Evolutionary conservation across 2,329 filamentous ascomycete genomes (phyloP), one percentile per base, ranked within the genome.

Genomic region (Colletotrichum eremochloae): DNA sequence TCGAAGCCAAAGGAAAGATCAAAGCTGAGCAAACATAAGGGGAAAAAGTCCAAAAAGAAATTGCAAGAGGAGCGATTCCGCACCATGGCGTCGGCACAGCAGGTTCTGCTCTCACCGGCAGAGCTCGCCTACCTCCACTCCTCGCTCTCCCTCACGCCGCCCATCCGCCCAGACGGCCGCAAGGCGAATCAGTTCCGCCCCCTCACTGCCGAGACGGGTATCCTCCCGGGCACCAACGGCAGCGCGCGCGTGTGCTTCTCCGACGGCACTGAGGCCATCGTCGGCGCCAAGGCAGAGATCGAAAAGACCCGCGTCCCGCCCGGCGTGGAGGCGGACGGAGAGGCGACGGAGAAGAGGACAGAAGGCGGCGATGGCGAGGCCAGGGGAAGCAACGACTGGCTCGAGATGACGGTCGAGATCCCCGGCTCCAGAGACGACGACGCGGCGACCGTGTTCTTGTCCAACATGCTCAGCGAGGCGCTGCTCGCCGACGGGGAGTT

Each of bases 41-140:
- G n/a, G 46, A 9, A 24, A 48, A 48, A 12, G 9, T 24, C 1
- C 46, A 24, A 4, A 18, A 20, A 29, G 15, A 46, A 48, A 60
- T 2, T 3, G 1, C 40, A 29, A 29, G 20, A 60, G 31, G n/a
- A 38, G 63, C 38, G 50, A 18, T 52, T 29, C 11, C 36, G 29
- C 29, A 55, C 36, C 33, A 73, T 73, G 71, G 67, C 71, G 48
- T 71, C 71, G 42, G 86, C 83, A 78, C 90, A 91, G 78, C 89
- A 90, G 83, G 89, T 91, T 78, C 91, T 94, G 77, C 92, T 98
- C 82, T 98, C 95, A 66, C 96, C 96, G 60, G 95, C 96, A 79
- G 96, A 99, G 85, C 93, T 99, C 78, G 95, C 95, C 77, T 99
- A 98, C 85, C 91, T 98, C 63, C 94, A 97, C 87, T 91, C 90